Evolutionary conservation across 2,329 filamentous ascomycete species (phyloP), one percentile per base, ranked within the genome.

Genomic region (Ceratocystis colombiana): DNA sequence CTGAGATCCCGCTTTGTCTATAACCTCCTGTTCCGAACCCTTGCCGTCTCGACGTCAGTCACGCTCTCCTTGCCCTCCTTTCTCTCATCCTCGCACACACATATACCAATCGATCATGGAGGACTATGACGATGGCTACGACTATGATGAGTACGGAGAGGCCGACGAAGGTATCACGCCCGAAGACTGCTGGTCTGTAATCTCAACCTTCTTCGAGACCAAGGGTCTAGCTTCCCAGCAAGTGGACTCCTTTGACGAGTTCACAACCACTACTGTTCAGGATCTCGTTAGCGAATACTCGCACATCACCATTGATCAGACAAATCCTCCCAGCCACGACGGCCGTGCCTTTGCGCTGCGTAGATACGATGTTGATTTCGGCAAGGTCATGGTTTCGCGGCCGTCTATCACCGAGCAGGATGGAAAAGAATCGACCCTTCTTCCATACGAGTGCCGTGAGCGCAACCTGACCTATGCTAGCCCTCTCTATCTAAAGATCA

Each of bases 121-220:
- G 33, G 80, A 81, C 68, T 83, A 84, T 75, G 81, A 83, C 66
- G 79, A 81, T 62, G 77, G 79, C 10, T 82, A 78, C 75, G 82
- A 86, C 69, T 89, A 90, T 74, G 87, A 87, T 68, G 84, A 85
- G 70, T 88, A 88, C 72, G 84, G 82, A 68, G 85, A 88, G 69
- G 86, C 84, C 45, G 84, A 86, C 69, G 78, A 82, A 68, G 80
- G 80, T 71, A 96, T 97, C 78, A 96, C 92, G 30, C 90, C 92
- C 68, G 94, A 97, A 79, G 95, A 99, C 78, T 96, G 91, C 80
- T 99, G 95, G 94, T 89, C 88, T 70, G 93, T 97, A 73, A 97
- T 99, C 75, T 91, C 89, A 66, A 89, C 94, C 8, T 97, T 96
- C 80, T 99, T 99, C 78, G 90, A 96, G 72, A 84, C 86, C 69